Evolutionary conservation across 805 yeast species (phyloP).

Genomic region (Saccharomycopsis sp.): DNA sequence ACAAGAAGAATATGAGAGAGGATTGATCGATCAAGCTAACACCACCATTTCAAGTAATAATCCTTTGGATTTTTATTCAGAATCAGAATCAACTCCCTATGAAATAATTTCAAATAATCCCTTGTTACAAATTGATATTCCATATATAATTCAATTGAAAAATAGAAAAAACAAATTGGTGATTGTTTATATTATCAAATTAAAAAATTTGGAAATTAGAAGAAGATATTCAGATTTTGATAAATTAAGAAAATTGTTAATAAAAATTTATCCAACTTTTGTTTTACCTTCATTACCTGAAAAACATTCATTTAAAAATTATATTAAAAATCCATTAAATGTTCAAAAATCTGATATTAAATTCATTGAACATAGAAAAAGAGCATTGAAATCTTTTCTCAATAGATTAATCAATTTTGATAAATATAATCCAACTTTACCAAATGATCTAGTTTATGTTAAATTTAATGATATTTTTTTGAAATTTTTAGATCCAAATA

Average conservation of each 20-base stretch:
- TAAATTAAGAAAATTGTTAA: constrained; percentile 56
- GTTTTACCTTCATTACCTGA: constrained; percentile 93
- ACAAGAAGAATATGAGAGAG: constrained; percentile 15
- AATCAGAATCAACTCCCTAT: constrained; percentile 10
- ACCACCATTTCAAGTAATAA: constrained; percentile 6
- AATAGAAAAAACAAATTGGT: constrained; percentile 55
- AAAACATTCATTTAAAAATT: constrained; percentile 53
- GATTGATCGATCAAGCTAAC: constrained; percentile 13
- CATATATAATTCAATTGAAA: constrained; percentile 55
- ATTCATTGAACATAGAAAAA: constrained; percentile 56
- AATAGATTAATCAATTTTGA: constrained; percentile 37
- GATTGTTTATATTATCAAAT: constrained; percentile 68
- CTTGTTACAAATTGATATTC: constrained; percentile 18
- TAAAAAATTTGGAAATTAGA: constrained; percentile 43
- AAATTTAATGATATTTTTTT: constrained; percentile 13
- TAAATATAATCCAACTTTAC: background rate
- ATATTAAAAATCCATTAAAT: constrained; percentile 32
- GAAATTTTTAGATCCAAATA: constrained; percentile 16
- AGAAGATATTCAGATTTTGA: constrained; percentile 92
- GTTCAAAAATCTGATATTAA: constrained; percentile 31
- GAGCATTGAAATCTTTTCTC: constrained; percentile 67
- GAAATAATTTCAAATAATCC: constrained; percentile 9
- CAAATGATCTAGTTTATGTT: constrained; percentile 6
- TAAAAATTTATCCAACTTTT: constrained; percentile 67
- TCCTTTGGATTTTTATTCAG: constrained; percentile 16